These are phyloP conservation scores for Maudiozyma humilis DNA, from an alignment of 1,139 yeast genomes.

Conservation along the genomic window DNA sequence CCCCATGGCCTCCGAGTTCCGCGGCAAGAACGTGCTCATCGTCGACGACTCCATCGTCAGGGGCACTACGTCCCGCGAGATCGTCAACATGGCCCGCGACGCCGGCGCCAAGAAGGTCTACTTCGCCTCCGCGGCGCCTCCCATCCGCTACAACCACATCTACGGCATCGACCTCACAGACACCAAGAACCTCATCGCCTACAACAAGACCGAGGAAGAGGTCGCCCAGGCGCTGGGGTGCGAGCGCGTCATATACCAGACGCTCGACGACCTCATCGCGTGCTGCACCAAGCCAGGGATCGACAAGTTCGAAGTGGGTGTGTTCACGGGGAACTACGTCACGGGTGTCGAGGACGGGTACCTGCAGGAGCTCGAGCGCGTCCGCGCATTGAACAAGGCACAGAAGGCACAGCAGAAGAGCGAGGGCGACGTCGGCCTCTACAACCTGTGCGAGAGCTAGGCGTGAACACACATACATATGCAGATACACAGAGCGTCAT, in stretches of 20 bases:
- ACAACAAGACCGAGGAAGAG: conserved; percentile 61
- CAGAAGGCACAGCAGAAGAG: conserved; percentile 58
- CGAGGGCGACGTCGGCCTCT: conserved; percentile 83
- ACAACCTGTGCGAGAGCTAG: conserved; percentile 63
- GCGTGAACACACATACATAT: too few relatives aligned
- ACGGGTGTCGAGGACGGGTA: conserved; percentile 87
- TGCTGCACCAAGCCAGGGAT: conserved; percentile 56
- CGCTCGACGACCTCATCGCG: conserved; percentile 67
- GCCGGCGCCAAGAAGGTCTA: conserved; percentile 92
- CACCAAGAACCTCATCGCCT: conserved; percentile 88
- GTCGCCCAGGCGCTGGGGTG: conserved; percentile 81
- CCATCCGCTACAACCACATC: conserved; percentile 88
- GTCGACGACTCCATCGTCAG: conserved; percentile 97
- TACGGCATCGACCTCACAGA: conserved; percentile 97
- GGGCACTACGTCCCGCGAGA: conserved; percentile 94
- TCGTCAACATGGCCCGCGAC: conserved; percentile 94
- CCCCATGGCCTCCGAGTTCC: conserved; percentile 92
- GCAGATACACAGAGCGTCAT: too few relatives aligned
- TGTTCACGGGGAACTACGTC: conserved; percentile 88
- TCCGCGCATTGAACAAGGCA: conserved; percentile 73
- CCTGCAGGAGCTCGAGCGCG: conserved; percentile 69
- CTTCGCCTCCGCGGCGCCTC: conserved; percentile 96
- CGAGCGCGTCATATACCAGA: conserved; percentile 83
- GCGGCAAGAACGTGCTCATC: conserved; percentile 74
- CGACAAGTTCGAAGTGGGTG: conserved; percentile 79